Conservation (phyloP, 257 asterid genomes). For the Solanum rostratum region DNA sequence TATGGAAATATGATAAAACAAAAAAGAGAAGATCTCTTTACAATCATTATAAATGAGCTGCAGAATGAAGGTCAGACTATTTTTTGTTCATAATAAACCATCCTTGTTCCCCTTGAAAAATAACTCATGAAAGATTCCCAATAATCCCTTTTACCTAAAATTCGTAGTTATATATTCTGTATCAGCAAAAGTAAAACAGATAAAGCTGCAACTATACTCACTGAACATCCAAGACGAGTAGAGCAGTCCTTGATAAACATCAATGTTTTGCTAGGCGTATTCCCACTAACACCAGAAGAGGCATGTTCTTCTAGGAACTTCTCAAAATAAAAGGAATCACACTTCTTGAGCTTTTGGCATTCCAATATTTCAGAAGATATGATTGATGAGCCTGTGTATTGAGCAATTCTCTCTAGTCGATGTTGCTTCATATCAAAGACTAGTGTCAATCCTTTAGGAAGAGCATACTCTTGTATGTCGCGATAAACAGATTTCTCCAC, state of each 20-base stretch:
- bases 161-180: not conserved
- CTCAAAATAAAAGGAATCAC: slow-evolving; percentile 64
- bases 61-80: not conserved
- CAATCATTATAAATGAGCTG: not conserved
- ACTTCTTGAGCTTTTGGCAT: slow-evolving; percentile 58
- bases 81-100: not conserved
- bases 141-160: not conserved
- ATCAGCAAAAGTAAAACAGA: not conserved
- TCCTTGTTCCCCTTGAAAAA: not conserved
- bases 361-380: slow-evolving; percentile 38
- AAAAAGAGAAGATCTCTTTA: too few relatives aligned
- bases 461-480: slow-evolving; percentile 71
- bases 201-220: slow-evolving; percentile 22
- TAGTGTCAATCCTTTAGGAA: slow-evolving; percentile 63
- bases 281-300: slow-evolving; percentile 44
- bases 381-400: slow-evolving; percentile 65
- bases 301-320: slow-evolving; percentile 78
- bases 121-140: not conserved
- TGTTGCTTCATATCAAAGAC: slow-evolving; percentile 87
- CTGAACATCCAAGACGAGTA: slow-evolving; percentile 72
- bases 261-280: slow-evolving; percentile 61
- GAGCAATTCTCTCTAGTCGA: slow-evolving; percentile 86
- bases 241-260: slow-evolving; percentile 88
- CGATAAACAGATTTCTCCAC: slow-evolving; percentile 91
- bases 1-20: not conserved